Evolutionary conservation across 2,329 filamentous ascomycete species (phyloP).

Genomic region (Aspergillus fumigatiaffinis): DNA sequence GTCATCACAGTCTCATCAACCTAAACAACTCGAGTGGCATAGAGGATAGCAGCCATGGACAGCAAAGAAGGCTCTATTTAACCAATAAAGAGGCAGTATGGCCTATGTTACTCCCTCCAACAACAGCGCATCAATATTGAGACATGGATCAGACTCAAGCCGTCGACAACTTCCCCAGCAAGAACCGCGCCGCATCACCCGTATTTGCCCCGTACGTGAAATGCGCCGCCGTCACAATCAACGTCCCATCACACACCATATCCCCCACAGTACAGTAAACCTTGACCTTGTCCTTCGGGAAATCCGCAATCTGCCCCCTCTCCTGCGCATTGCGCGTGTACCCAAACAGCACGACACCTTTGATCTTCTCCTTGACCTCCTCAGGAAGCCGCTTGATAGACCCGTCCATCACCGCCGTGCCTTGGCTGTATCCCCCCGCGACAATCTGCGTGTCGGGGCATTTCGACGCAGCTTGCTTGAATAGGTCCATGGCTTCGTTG

Average conservation of each 20-base stretch:
- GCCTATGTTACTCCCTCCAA: too few relatives aligned
- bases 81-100: too few relatives aligned
- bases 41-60: too few relatives aligned
- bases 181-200: too few relatives aligned
- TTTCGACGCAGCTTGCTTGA: slow-evolving; percentile 8
- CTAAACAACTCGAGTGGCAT: too few relatives aligned
- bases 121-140: too few relatives aligned
- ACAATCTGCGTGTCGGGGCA: slow-evolving; percentile 11
- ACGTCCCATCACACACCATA: slow-evolving; percentile 14
- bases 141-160: too few relatives aligned
- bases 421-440: slow-evolving; percentile 28
- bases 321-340: slow-evolving; percentile 19
- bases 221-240: slow-evolving; percentile 15
- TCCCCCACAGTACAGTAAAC: slow-evolving; percentile 17
- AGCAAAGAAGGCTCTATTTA: too few relatives aligned
- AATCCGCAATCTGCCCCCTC: slow-evolving; percentile 13
- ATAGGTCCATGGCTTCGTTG: slow-evolving; percentile 6
- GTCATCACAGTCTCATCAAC: too few relatives aligned
- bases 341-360: slow-evolving; percentile 43
- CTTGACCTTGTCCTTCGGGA: slow-evolving; percentile 15
- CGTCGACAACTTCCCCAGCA: too few relatives aligned
- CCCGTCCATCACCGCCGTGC: slow-evolving; percentile 42
- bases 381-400: slow-evolving; percentile 33
- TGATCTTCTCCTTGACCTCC: slow-evolving; percentile 25
- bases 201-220: slow-evolving; percentile 7